These are phyloP conservation scores for Sphagnurus paluster DNA, from an alignment of 1,284 basidiomycete genomes.

Conservation along the genomic window DNA sequence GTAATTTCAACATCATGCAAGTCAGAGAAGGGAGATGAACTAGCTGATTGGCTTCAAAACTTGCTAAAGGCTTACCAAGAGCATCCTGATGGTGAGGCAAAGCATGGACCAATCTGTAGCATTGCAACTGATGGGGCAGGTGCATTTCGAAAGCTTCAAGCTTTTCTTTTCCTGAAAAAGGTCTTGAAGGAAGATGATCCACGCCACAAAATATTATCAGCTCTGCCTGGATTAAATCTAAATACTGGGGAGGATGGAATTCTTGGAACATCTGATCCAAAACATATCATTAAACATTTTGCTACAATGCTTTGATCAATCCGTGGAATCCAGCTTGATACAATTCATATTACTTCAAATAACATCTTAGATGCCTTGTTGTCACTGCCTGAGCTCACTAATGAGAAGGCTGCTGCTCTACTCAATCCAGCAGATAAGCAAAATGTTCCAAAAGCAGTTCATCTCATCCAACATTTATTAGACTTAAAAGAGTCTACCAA, in stretches of 20 bases:
- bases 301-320: constrained; percentile 22
- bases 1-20: neutral
- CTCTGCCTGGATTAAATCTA: constrained; percentile 16
- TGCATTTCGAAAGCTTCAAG: constrained; percentile 22
- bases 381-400: neutral
- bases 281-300: constrained; percentile 32
- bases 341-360: neutral
- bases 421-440: constrained; percentile 32
- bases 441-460: constrained; percentile 32
- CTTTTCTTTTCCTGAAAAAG: constrained; percentile 18
- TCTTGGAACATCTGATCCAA: constrained; percentile 27
- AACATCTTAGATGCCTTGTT: neutral
- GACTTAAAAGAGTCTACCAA: neutral
- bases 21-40: neutral
- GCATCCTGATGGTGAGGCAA: constrained; percentile 16
- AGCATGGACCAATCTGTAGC: constrained; percentile 23
- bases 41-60: neutral
- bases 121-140: constrained; percentile 30
- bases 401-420: constrained; percentile 11
- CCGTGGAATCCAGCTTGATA: neutral
- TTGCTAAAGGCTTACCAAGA: neutral
- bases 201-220: neutral
- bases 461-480: constrained; percentile 21
- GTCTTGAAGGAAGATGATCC: neutral
- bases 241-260: constrained; percentile 17